Evolutionary conservation across 495 filamentous ascomycete genomes (phyloP), one percentile per base, ranked within the genome.

Genomic region (Aspergillus asperescens): DNA sequence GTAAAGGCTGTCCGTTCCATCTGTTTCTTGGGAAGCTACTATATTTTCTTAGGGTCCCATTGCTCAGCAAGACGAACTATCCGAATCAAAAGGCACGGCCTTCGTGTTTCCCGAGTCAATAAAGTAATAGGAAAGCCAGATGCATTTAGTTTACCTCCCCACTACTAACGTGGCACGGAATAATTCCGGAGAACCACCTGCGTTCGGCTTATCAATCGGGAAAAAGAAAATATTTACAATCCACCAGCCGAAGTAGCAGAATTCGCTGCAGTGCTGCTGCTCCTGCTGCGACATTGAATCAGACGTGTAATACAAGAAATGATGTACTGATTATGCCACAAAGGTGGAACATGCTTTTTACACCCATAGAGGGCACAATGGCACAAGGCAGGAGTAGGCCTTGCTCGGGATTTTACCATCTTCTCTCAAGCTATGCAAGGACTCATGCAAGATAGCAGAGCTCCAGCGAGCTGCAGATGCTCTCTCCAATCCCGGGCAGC

Each of bases 401-500:
- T 51, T 50, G 48, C 31, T 42, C 54, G 54, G 57, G 52, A 60
- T 45, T 54, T 50, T 48, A 55, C 51, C 47, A 58, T 39, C 51
- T 51, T 54, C 43, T 43, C 45, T 53, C 51, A 46, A 48, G 54
- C 35, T 13, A 60, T 56, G 57, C 50, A 63, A 60, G 55, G 61
- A 56, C 48, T 53, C 48, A 63, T 57, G 61, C 61, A 63, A 52
- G 55, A 63, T 61, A 59, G 58, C 55, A 62, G 40, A 57, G 56
- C 54, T 62, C 55, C 54, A 35, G 37, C 15, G 29, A 54, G 43
- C 54, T 60, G 46, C 55, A 52, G 53, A 52, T 58, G 52, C 43
- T 56, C 20, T 48, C 52, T 51, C 55, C 47, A 53, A 38, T 48
- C 45, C 54, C 53, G 46, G 55, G 35, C 55, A 42, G 57, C 57